Percentiles rank a stretch among this genome's conserved stretches.
These are phyloP conservation scores for Paecilomyces variotii DNA, from an alignment of 2,329 filamentous ascomycete genomes.

Conservation along the genomic window DNA sequence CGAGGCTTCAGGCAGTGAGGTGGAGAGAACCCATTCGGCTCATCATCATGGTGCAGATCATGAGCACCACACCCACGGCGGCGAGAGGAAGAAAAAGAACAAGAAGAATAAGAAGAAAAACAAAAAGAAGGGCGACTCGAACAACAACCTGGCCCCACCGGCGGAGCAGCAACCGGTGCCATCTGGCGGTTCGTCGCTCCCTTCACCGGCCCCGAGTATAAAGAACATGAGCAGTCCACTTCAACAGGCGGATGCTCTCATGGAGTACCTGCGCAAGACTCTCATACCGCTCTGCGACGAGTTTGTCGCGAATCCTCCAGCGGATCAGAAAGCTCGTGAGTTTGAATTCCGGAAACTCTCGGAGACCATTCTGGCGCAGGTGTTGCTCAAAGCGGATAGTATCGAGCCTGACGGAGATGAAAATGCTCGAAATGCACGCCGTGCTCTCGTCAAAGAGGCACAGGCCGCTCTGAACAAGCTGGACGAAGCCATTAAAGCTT, in stretches of 20 bases:
- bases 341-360: conserved; percentile 37
- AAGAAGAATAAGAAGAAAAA: conserved; percentile 17
- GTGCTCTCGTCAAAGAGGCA: conserved; percentile 34
- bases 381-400: conserved; percentile 54
- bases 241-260: conserved; percentile 32
- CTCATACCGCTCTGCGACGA: conserved; percentile 31
- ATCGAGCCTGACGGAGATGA: conserved; percentile 64
- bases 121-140: conserved; percentile 7
- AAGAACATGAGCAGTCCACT: conserved; percentile 22
- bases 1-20: conserved; percentile 24
- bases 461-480: conserved; percentile 31
- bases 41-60: conserved; percentile 2
- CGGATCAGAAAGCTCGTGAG: conserved; percentile 30
- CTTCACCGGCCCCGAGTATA: conserved; percentile 27
- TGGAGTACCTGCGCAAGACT: conserved; percentile 27
- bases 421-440: conserved; percentile 45
- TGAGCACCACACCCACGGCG: conserved; percentile 5
- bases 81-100: conserved; percentile 10
- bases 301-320: conserved; percentile 32
- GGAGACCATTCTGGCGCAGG: conserved; percentile 36
- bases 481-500: conserved; percentile 23
- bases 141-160: conserved; percentile 12
- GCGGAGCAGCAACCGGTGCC: conserved; percentile 6
- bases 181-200: conserved; percentile 9
- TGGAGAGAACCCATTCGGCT: conserved; percentile 10